A percentile compares a stretch with the other conserved stretches of the same genome.
Conservation (phyloP, 495 filamentous ascomycete species). For the Xylaria intraflava region DNA sequence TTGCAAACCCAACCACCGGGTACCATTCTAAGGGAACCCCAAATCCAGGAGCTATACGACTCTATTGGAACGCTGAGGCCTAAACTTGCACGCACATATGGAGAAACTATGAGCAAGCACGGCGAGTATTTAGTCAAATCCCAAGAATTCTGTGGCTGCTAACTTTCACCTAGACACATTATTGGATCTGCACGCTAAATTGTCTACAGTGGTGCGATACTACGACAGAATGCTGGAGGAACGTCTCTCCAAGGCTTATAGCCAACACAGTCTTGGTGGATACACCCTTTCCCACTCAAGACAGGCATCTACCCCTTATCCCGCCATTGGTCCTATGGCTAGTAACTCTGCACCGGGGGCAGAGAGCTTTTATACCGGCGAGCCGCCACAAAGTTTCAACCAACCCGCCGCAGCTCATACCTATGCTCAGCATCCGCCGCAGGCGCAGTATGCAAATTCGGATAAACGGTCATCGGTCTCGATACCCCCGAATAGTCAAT, state of each 20-base stretch:
- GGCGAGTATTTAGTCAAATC: conserved; percentile 47
- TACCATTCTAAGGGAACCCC: conserved; percentile 88
- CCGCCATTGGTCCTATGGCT: conserved; percentile 47
- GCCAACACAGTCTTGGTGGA: conserved; percentile 61
- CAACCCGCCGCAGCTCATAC: conserved; percentile 32
- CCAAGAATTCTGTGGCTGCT: conserved; percentile 10
- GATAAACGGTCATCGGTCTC: conserved; percentile 36
- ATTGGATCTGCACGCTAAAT: conserved; percentile 87
- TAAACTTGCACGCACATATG: conserved; percentile 92
- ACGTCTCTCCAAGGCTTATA: conserved; percentile 84
- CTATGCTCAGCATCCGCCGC: conserved; percentile 32
- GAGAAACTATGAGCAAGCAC: conserved; percentile 99
- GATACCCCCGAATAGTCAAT: conserved; percentile 31
- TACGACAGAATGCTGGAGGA: conserved; percentile 98
- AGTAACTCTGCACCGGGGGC: conserved; percentile 45
- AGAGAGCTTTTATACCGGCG: conserved; percentile 77
- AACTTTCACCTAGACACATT: conserved; percentile 56
- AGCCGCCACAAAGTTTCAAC: conserved; percentile 50
- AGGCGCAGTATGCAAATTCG: conserved; percentile 31
- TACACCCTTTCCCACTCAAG: conserved; percentile 45
- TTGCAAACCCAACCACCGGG: conserved; percentile 92
- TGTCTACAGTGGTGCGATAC: conserved; percentile 95
- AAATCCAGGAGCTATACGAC: conserved; percentile 97
- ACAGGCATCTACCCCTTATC: conserved; percentile 60
- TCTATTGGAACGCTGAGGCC: conserved; percentile 88